Evolutionary conservation across 2,329 filamentous ascomycete species (phyloP), one percentile per base, ranked within the genome.

Genomic region (Stagonosporopsis rhizophila): DNA sequence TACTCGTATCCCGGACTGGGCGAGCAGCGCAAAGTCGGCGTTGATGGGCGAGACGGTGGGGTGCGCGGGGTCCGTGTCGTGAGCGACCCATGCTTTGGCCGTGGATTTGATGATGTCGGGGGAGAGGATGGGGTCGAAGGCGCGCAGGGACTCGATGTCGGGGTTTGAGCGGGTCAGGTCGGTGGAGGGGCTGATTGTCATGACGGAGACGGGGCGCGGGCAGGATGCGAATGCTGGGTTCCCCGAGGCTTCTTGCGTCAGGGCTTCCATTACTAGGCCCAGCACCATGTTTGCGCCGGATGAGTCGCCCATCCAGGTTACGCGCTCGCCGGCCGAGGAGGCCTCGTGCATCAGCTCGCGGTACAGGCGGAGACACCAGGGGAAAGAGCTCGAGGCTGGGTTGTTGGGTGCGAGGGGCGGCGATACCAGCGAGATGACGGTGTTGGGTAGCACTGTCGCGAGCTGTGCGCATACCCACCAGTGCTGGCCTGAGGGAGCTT

Each of bases 261-360:
- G 59, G 4, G 76, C 74, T 37, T 75, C 71, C 17, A 82, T 55
- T 0, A 75, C 65, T 34, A 83, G 69, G 0, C 68, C 68, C 0
- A 85, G 70, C 0, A 79, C 76, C 4, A 86, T 74, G 56, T 86
- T 87, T 0, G 79, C 84, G 0, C 85, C 84, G 0, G 83, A 81
- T 0, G 81, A 84, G 51, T 87, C 85, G 1, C 85, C 85, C 0
- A 78, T 80, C 1, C 86, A 73, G 1, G 81, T 77, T 0, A 85
- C 74, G 1, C 67, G 74, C 50, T 85, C 79, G 2, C 70, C 71
- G 0, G 69, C 71, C 0, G 68, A 0, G 81, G 76, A n/a, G 77
- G 64, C 1, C 61, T 41, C 12, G 8, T 19, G 41, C 59, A 86
- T 61, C 0, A 84, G 56, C 0, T 65, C 65, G 0, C 71, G 69